Base-by-base conservation (phyloP, 352 stramenopile genomes). In the Elongisporangium undulatum region DNA sequence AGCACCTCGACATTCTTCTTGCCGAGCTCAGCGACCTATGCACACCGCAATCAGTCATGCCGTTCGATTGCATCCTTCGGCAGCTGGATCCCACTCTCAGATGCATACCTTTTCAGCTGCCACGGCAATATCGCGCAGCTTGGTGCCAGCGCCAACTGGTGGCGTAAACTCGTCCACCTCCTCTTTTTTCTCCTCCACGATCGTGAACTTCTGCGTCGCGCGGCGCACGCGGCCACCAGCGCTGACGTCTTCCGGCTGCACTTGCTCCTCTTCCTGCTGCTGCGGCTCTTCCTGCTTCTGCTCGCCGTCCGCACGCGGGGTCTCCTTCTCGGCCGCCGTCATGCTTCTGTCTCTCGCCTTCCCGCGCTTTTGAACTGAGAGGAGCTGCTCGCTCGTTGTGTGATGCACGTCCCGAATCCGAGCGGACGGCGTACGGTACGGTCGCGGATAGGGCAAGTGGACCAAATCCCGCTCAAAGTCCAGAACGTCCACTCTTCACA, bases 1-100 rank as follows among this genome's bases (percentile, higher is more conserved):
- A 89, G 66, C 60, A 79, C 79, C 52, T 94, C 85, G 4, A 59
- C 62, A 34, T 94, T 66, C 61, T 89, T 88, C 69, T 94, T 94
- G 52, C 69, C 67, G 51, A 90, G 72, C 56, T 74, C 74, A 48
- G 80, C 72, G 15, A 94, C 67, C 81, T 92, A 41, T 24, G 41
- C 4, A 49, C 38, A 54, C 6, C 5, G 5, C 34, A 15, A 45
- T 45, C 2, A 45, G 4, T 17, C 34, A 17, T 12, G 12, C 34
- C 13, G 12, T 45, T 45, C 6, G 9, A 60, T 52, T n/a, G n/a
- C 9, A 26, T 23, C 21, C 24, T 15, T 16, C 41, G 56, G 13
- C 23, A 49, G 39, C 23, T 23, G 21, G 52, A 21, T 51, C 24
- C 38, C 12, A 49, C 49, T 20, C 17, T 62, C 22, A 61, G 15